phyloP scores from a whole-genome alignment of 129 eudicot species.

The Tagetes patula region DNA sequence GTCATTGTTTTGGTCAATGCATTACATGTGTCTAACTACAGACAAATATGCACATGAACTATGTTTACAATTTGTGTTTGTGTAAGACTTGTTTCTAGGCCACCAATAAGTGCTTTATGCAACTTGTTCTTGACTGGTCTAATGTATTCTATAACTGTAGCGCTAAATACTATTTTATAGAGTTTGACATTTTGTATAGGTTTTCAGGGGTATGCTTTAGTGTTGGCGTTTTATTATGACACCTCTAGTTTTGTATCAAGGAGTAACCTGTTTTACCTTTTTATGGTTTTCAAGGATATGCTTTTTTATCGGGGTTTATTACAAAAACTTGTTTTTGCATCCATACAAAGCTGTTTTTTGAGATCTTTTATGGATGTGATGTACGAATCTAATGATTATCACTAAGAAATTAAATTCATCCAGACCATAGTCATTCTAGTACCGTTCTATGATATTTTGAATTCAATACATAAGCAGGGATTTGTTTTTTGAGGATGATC shows the following conservation, averaged over 20 bases:
- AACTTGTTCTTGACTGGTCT: constrained; percentile 13
- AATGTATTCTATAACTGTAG: constrained; percentile 4
- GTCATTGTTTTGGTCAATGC: neutral
- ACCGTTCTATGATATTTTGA: neutral
- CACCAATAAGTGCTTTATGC: neutral
- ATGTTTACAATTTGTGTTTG: neutral
- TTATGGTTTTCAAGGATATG: neutral
- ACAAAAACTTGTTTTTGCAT: constrained; percentile 3
- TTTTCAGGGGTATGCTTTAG: neutral
- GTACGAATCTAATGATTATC: neutral
- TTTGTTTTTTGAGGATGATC: neutral
- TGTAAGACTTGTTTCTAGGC: neutral
- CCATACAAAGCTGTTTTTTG: constrained; percentile 1
- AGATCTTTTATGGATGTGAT: constrained; percentile 12
- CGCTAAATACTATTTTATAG: constrained; percentile 1
- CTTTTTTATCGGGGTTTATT: neutral
- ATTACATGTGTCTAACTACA: constrained; percentile 22
- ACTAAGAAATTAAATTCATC: neutral
- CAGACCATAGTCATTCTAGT: neutral
- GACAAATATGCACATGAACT: constrained; percentile 12
- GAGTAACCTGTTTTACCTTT: neutral
- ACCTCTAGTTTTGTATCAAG: constrained; percentile 3
- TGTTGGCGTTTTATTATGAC: constrained; percentile 12
- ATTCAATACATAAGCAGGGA: constrained; percentile 1
- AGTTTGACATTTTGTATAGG: neutral